Evolutionary conservation across 768 basidiomycete genomes (phyloP), one percentile per base, ranked within the genome.

Genomic region (Lactarius sanguifluus): DNA sequence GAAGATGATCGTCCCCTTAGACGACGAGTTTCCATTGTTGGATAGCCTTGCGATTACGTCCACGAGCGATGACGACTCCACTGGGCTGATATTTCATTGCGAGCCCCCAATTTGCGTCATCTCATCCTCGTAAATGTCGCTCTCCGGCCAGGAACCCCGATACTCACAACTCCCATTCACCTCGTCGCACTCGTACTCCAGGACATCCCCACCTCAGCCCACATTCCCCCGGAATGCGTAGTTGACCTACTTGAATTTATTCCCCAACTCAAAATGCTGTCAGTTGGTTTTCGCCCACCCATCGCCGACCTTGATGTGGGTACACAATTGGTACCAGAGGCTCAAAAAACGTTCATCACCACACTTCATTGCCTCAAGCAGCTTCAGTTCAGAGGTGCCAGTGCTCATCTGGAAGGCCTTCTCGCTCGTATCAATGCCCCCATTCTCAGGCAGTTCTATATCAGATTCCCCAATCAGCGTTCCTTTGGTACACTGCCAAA

Each of bases 361-460:
- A 52, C 64, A n/a, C 57, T 64, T 32, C 58, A 34, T 41, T 30
- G 45, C 47, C 57, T 64, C n/a, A 15, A 34, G 5, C 9, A 40
- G 23, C 36, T 50, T 16, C 23, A 5, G 7, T 59, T 52, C 12
- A 34, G 5, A 7, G 64, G 64, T 9, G 12, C 16, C 12, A 56
- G 55, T 56, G 4, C 6, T 16, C 30, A 56, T 34, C 55, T 56
- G 16, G 32, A 56, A 16, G 20, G 9, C 23, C 1, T 64, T 38
- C 20, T 64, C 20, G 20, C 47, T 18, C 57, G 25, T 34, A 41
- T 64, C 36, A 59, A 15, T 9, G 36, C 64, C 6, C 64, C 64
- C 15, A 18, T 59, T 28, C 57, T 64, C 36, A 16, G 38, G 18
- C 20, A 7, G 1, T 34, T 64, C 47, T 9, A 23, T 8, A 10